phyloP scores from a whole-genome alignment of 768 basidiomycete genomes.

The Boletus vinaceobasis region DNA sequence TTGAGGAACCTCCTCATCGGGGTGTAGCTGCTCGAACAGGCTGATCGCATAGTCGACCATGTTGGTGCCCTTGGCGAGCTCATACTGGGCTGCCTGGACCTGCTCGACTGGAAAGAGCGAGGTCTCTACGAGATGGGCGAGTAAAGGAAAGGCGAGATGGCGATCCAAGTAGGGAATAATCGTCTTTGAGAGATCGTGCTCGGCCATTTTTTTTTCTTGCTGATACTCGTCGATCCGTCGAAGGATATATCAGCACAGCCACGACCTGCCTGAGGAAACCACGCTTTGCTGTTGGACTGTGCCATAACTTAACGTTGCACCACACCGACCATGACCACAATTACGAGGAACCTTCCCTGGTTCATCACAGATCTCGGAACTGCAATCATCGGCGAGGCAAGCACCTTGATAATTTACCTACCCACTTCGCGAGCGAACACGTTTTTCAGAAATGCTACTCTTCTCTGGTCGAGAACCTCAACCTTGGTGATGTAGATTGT shows the following conservation, averaged over 20 bases:
- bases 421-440: background rate
- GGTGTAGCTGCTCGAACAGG: constrained; percentile 76
- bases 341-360: constrained; percentile 84
- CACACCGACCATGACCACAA: constrained; percentile 54
- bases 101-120: constrained; percentile 76
- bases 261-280: constrained; percentile 3
- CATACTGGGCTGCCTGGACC: constrained; percentile 90
- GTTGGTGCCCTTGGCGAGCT: constrained; percentile 94
- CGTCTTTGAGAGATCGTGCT: constrained; percentile 87
- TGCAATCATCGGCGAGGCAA: constrained; percentile 77
- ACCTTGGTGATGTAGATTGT: constrained; percentile 75
- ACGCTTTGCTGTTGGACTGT: background rate
- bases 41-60: constrained; percentile 93
- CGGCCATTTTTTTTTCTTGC: constrained; percentile 55
- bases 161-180: constrained; percentile 92
- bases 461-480: constrained; percentile 81
- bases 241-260: constrained; percentile 22
- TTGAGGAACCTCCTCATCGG: constrained; percentile 63
- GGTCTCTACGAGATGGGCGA: constrained; percentile 79
- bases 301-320: constrained; percentile 4
- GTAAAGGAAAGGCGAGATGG: constrained; percentile 89
- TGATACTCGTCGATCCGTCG: background rate
- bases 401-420: constrained; percentile 1
- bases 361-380: constrained; percentile 79
- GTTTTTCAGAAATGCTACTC: constrained; percentile 80